These are phyloP conservation scores for Didymella keratinophila DNA, from an alignment of 2,329 filamentous ascomycete species.

Conservation along the genomic window DNA sequence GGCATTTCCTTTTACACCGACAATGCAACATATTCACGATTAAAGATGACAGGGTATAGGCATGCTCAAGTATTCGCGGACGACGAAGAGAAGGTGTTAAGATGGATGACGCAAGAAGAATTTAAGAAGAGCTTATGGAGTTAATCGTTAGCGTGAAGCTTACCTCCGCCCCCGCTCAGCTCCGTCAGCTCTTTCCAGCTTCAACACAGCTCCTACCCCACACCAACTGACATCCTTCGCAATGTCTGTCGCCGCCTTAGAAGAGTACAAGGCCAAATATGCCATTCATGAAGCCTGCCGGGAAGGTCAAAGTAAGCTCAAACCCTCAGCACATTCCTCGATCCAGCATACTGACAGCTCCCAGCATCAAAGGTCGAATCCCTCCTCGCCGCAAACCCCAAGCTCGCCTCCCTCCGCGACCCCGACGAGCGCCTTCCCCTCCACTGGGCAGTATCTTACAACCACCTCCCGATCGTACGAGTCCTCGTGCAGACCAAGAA, in stretches of 20 bases:
- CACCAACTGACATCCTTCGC: background rate
- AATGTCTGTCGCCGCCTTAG: slow-evolving; percentile 24
- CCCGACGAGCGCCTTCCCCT: slow-evolving; percentile 88
- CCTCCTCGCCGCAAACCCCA: slow-evolving; percentile 78
- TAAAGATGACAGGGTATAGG: too few relatives aligned
- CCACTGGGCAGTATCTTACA: slow-evolving; percentile 92
- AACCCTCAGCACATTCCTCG: too few relatives aligned
- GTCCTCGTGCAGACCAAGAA: slow-evolving; percentile 72
- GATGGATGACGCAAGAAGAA: background rate
- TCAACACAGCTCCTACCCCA: background rate
- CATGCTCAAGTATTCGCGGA: too few relatives aligned
- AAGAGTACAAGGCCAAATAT: slow-evolving; percentile 64
- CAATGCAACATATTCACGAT: too few relatives aligned
- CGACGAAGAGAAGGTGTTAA: background rate
- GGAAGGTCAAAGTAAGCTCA: background rate
- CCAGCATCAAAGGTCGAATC: slow-evolving; percentile 76
- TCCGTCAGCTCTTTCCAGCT: slow-evolving; percentile 2
- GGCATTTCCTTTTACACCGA: too few relatives aligned
- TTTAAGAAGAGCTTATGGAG: background rate
- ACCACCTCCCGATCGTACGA: slow-evolving; percentile 76
- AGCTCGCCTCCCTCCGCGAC: slow-evolving; percentile 76
- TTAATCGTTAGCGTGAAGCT: slow-evolving; percentile 11
- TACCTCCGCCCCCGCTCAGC: slow-evolving; percentile 15
- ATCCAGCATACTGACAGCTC: slow-evolving; percentile 44
- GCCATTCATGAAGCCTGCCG: slow-evolving; percentile 28